Evolutionary conservation across 768 basidiomycete genomes (phyloP), one percentile per base, ranked within the genome.

Genomic region (Suillus sp.): DNA sequence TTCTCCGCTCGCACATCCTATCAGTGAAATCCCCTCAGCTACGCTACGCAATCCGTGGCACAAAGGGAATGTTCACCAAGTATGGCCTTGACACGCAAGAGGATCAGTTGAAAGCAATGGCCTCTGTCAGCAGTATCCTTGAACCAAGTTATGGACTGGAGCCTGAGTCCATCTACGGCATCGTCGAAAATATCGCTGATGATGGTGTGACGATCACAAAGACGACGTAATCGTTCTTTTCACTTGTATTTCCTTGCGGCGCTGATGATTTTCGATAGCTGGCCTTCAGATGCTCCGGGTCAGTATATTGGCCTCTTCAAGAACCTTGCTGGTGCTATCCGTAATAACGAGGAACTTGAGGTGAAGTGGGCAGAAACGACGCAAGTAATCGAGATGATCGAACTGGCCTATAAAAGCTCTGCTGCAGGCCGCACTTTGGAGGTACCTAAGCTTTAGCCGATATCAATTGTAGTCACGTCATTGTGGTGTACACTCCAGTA

Each of bases 31-130:
- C 83, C 5, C 80, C 78, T 2, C 94, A 94, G 73, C 74, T 89
- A 27, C 86, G 93, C 25, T 96, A 85, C 73, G 70, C 84, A 47
- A 82, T 93, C 64, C 86, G 89, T 60, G 92, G 92, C 47, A 86
- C 86, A 27, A 81, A 82, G 64, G 92, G 91, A 32, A 84, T 86
- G 3, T 94, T 83, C 75, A 79, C 82, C 63, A 95, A 96, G 75
- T 84, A 81, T 69, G 92, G 92, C 6, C 72, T 92, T 25, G 93
- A 94, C 73, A 77, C 86, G 3, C 93, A 95, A 71, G 93, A 95
- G 75, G 86, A 86, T 59, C 88, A 91, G 66, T 82, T 93, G 57
- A 87, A 86, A 70, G 79, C 72, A 13, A 84, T 87, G 57, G 69
- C 81, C 10, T 74, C 77, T 5, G 84, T 85, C 30, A 72, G 69